Conservation (phyloP, 1,284 basidiomycete genomes). For the Gomphus bonarii region DNA sequence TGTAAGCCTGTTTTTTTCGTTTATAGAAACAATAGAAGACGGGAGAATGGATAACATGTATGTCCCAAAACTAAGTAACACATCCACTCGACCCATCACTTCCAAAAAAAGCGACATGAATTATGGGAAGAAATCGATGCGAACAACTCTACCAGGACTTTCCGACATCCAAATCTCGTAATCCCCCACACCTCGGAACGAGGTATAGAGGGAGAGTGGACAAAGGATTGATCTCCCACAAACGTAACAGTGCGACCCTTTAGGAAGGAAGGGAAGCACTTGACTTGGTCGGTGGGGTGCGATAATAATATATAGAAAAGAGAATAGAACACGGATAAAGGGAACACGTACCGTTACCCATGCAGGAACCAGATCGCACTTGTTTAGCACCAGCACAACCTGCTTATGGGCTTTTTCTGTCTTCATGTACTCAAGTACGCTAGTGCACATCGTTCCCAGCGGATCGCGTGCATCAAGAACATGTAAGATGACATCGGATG, state of each 20-base stretch:
- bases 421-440: slow-evolving; percentile 85
- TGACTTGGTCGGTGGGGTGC: slow-evolving; percentile 37
- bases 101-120: slow-evolving; percentile 7
- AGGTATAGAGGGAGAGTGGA: slow-evolving; percentile 25
- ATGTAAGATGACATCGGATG: slow-evolving; percentile 94
- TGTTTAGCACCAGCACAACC: slow-evolving; percentile 94
- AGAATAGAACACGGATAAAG: slow-evolving; percentile 5
- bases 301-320: slow-evolving; percentile 10
- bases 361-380: slow-evolving; percentile 96
- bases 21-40: slow-evolving; percentile 9
- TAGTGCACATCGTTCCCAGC: slow-evolving; percentile 93
- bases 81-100: slow-evolving; percentile 17
- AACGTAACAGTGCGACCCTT: slow-evolving; percentile 39
- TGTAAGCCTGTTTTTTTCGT: slow-evolving; percentile 10
- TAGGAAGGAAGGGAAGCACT: slow-evolving; percentile 23
- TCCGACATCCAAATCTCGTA: slow-evolving; percentile 23
- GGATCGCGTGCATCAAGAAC: slow-evolving; percentile 96
- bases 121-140: slow-evolving; percentile 16
- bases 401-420: slow-evolving; percentile 99
- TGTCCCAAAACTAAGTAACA: slow-evolving; percentile 33
- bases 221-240: slow-evolving; percentile 43
- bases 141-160: slow-evolving; percentile 33
- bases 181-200: slow-evolving; percentile 20
- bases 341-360: slow-evolving; percentile 87
- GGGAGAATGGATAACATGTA: slow-evolving; percentile 21